phyloP scores from a whole-genome alignment of 2,329 filamentous ascomycete genomes.

The Orbilia brochopaga region DNA sequence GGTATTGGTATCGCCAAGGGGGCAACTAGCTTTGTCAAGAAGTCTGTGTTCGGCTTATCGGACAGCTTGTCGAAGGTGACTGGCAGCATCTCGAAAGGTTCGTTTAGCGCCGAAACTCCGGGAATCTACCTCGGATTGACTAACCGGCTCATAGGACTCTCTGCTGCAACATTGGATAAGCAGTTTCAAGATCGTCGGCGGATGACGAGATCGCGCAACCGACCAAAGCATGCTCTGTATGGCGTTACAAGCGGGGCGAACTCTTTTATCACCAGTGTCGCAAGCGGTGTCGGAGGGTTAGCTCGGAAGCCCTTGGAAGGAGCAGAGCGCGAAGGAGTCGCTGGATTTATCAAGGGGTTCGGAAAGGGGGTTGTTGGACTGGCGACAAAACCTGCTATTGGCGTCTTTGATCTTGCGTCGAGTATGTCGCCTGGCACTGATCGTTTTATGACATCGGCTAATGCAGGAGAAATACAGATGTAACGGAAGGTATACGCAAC shows the following conservation, averaged over 20 bases:
- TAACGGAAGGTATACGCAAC: constrained; percentile 96
- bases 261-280: constrained; percentile 88
- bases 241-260: constrained; percentile 95
- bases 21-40: constrained; percentile 96
- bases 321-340: constrained; percentile 89
- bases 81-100: constrained; percentile 87
- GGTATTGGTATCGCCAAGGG: constrained; percentile 95
- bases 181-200: constrained; percentile 96
- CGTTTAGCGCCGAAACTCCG: background rate
- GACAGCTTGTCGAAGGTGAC: constrained; percentile 98
- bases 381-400: constrained; percentile 96
- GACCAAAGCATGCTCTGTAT: constrained; percentile 95
- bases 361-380: constrained; percentile 92
- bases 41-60: constrained; percentile 94
- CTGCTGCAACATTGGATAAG: constrained; percentile 94
- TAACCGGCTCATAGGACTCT: constrained; percentile 65
- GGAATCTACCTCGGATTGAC: background rate
- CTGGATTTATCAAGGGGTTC: constrained; percentile 96
- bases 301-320: constrained; percentile 93
- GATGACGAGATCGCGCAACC: constrained; percentile 88
- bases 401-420: constrained; percentile 93
- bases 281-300: constrained; percentile 89
- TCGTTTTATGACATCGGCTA: background rate
- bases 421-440: constrained; percentile 61
- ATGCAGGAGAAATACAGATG: constrained; percentile 61